phyloP scores from a whole-genome alignment of 2,329 filamentous ascomycete genomes.

The Aspergillus aculeatus region DNA sequence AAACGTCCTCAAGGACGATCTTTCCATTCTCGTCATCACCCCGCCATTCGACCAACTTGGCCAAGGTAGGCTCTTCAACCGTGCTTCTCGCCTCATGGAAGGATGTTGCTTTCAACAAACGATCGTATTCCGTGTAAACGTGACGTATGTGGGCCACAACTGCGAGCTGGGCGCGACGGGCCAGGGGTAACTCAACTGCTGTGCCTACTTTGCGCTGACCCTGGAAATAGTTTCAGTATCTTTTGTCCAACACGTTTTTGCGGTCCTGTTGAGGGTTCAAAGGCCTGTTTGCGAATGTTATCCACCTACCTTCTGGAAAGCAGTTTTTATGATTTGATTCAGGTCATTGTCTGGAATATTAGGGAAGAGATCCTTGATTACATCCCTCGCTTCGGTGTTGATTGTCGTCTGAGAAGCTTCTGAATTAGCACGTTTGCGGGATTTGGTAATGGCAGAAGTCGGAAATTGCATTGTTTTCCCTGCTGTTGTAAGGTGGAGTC shows the following conservation, averaged over 20 bases:
- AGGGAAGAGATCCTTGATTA: conserved; percentile 62
- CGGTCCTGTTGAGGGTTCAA: not conserved
- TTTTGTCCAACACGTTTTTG: conserved; percentile 5
- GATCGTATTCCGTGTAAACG: conserved; percentile 62
- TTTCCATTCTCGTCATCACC: conserved; percentile 57
- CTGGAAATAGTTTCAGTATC: conserved; percentile 33
- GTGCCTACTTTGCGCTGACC: conserved; percentile 59
- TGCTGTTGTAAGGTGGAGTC: conserved; percentile 46
- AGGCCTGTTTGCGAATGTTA: not conserved
- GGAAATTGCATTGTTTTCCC: conserved; percentile 48
- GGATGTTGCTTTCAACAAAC: conserved; percentile 51
- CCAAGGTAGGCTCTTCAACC: conserved; percentile 56
- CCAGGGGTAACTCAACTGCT: conserved; percentile 53
- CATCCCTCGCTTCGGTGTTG: conserved; percentile 57
- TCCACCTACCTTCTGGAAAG: conserved; percentile 56
- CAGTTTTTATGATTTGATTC: conserved; percentile 58
- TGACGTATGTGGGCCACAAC: conserved; percentile 64
- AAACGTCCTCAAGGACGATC: conserved; percentile 59
- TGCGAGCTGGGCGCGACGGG: conserved; percentile 60
- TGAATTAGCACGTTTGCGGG: conserved; percentile 25
- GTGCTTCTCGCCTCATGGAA: conserved; percentile 56
- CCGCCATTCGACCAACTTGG: conserved; percentile 61
- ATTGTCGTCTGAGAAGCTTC: conserved; percentile 47
- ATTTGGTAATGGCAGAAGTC: conserved; percentile 25
- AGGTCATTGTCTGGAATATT: conserved; percentile 61